Evolutionary conservation across 2,329 filamentous ascomycete genomes (phyloP).

Genomic region (Aspergillus persii): DNA sequence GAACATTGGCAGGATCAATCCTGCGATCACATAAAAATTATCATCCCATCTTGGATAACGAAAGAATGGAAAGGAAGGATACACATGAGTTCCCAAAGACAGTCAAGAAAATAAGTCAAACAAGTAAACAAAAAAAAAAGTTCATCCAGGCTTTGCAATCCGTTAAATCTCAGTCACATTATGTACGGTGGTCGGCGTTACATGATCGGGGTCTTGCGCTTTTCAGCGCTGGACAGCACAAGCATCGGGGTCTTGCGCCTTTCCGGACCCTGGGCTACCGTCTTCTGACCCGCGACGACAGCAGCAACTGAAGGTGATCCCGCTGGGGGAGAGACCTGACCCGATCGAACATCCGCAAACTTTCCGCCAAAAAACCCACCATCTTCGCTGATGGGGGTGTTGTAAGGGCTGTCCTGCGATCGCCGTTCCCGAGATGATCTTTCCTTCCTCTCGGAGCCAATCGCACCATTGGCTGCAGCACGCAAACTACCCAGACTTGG

Average conservation of each 20-base stretch:
- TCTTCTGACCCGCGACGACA: constrained; percentile 53
- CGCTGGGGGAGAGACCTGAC: constrained; percentile 32
- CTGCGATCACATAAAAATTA: constrained; percentile 6
- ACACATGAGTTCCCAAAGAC: not conserved
- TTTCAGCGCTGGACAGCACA: constrained; percentile 83
- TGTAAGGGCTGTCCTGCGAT: constrained; percentile 53
- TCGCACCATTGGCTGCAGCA: constrained; percentile 76
- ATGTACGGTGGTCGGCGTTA: constrained; percentile 41
- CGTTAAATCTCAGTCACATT: constrained; percentile 36
- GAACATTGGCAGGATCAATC: not conserved
- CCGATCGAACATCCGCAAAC: constrained; percentile 47
- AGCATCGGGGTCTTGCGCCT: constrained; percentile 83
- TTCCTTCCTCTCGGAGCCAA: constrained; percentile 82
- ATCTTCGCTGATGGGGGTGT: constrained; percentile 65
- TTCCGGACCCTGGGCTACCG: constrained; percentile 52
- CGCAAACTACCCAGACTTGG: constrained; percentile 71
- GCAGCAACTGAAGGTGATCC: constrained; percentile 39
- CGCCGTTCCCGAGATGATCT: constrained; percentile 58
- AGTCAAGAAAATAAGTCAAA: constrained; percentile 4
- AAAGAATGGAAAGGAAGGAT: constrained; percentile 3
- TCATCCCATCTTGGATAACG: not conserved
- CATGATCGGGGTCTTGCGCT: constrained; percentile 73
- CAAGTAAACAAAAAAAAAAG: constrained; percentile 11
- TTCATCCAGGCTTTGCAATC: constrained; percentile 27
- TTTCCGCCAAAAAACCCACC: constrained; percentile 56